Evolutionary conservation across 768 basidiomycete species (phyloP).

Genomic region (Psilocybe subaeruginosa): DNA sequence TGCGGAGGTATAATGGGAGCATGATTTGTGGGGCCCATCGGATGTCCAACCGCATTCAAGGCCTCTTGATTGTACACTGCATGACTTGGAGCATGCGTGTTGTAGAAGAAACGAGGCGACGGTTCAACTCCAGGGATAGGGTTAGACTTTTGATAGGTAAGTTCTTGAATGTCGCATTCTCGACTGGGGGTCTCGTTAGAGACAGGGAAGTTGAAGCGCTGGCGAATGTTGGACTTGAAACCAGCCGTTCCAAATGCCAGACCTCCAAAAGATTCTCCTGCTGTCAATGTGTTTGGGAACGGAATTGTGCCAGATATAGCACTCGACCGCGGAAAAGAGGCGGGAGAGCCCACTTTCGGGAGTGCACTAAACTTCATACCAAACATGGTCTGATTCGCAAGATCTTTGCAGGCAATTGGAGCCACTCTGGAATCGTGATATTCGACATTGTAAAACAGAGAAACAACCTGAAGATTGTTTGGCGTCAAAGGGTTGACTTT

Average conservation of each 20-base stretch:
- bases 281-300: constrained; percentile 13
- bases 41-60: neutral
- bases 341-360: constrained; percentile 24
- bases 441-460: constrained; percentile 54
- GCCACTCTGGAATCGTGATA: constrained; percentile 71
- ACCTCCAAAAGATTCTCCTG: constrained; percentile 21
- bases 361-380: constrained; percentile 54
- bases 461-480: neutral
- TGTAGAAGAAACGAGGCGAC: constrained; percentile 41
- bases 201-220: constrained; percentile 30
- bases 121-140: constrained; percentile 8
- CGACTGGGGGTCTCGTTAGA: constrained; percentile 24
- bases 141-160: neutral
- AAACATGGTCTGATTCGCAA: constrained; percentile 53
- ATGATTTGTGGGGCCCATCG: neutral
- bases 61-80: neutral
- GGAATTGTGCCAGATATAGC: neutral
- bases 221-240: constrained; percentile 36
- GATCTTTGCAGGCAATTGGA: constrained; percentile 46
- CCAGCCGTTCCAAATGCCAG: constrained; percentile 32
- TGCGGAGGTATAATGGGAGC: neutral
- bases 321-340: neutral
- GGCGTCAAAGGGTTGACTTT: neutral
- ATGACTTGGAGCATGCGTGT: constrained; percentile 16
- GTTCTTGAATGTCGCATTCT: neutral